These are phyloP conservation scores for Cymbopogon citratus DNA, from an alignment of 176 grass and related monocot species.

Conservation along the genomic window DNA sequence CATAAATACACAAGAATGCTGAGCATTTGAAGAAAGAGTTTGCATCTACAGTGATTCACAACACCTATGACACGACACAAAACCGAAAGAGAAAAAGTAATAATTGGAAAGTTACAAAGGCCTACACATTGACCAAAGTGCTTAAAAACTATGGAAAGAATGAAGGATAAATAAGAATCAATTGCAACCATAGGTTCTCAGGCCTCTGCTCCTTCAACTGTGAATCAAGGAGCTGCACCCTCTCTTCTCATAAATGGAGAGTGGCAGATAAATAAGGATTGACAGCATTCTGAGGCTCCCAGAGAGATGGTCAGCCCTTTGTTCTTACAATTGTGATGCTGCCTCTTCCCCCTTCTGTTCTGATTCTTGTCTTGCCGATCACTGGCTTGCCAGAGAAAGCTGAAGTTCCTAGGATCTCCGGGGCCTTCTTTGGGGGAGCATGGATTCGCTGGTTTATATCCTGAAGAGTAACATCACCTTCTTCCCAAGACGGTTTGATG, in stretches of 20 bases:
- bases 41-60: constrained; percentile 20
- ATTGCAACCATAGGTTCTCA: constrained; percentile 29
- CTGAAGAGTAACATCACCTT: constrained; percentile 72
- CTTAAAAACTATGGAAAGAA: constrained; percentile 26
- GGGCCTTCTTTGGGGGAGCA: constrained; percentile 54
- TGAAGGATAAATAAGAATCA: constrained; percentile 18
- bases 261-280: constrained; percentile 13
- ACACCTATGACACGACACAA: not conserved
- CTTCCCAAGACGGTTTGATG: constrained; percentile 75
- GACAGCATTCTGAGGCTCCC: not conserved
- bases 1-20: constrained; percentile 36
- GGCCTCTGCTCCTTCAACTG: not conserved
- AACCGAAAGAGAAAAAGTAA: not conserved
- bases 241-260: constrained; percentile 42
- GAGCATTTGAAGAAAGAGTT: constrained; percentile 30
- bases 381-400: constrained; percentile 39
- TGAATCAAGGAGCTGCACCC: constrained; percentile 44
- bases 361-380: constrained; percentile 70
- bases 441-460: constrained; percentile 77
- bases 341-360: constrained; percentile 85
- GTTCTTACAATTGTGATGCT: constrained; percentile 97
- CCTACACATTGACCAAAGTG: constrained; percentile 5
- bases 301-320: constrained; percentile 44
- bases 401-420: constrained; percentile 56
- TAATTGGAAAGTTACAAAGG: constrained; percentile 22